phyloP scores from a whole-genome alignment of 78 protist species.

The slime mould (Dictyostelium discoideum) region DNA sequence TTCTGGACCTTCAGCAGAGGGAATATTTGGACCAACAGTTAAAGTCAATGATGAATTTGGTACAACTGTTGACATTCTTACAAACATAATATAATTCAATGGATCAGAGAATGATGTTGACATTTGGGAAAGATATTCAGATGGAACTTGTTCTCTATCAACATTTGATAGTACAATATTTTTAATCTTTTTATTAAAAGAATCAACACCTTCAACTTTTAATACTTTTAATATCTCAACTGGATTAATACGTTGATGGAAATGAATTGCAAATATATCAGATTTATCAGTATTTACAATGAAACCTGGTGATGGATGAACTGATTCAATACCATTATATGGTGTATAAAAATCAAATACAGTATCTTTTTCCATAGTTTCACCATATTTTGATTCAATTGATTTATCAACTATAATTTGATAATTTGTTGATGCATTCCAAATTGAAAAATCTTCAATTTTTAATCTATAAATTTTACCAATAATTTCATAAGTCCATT shows the following conservation, averaged over 20 bases:
- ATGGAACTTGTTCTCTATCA: neutral
- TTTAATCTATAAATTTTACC: neutral
- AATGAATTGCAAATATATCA: neutral
- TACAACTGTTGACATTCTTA: slow-evolving; percentile 15
- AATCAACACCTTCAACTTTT: slow-evolving; percentile 3
- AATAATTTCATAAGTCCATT: slow-evolving; percentile 11
- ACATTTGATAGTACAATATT: neutral
- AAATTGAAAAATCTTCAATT: neutral
- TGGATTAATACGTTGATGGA: neutral
- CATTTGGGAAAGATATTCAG: neutral
- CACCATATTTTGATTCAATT: slow-evolving; percentile 15
- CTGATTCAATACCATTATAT: neutral
- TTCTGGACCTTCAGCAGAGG: slow-evolving; percentile 47
- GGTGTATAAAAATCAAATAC: slow-evolving; percentile 1
- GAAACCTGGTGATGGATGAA: neutral
- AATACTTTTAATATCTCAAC: neutral
- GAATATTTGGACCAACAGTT: slow-evolving; percentile 16
- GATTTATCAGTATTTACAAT: slow-evolving; percentile 19
- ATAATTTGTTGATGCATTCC: slow-evolving; percentile 1
- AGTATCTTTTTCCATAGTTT: slow-evolving; percentile 37
- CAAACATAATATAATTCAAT: neutral
- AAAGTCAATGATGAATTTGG: slow-evolving; percentile 17
- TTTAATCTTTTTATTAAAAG: slow-evolving; percentile 17
- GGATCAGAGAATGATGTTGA: neutral
- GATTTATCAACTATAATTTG: slow-evolving; percentile 15